Evolutionary conservation across 1,139 yeast genomes (phyloP), one percentile per base, ranked within the genome.

Genomic region (Debaryomyces nepalensis): DNA sequence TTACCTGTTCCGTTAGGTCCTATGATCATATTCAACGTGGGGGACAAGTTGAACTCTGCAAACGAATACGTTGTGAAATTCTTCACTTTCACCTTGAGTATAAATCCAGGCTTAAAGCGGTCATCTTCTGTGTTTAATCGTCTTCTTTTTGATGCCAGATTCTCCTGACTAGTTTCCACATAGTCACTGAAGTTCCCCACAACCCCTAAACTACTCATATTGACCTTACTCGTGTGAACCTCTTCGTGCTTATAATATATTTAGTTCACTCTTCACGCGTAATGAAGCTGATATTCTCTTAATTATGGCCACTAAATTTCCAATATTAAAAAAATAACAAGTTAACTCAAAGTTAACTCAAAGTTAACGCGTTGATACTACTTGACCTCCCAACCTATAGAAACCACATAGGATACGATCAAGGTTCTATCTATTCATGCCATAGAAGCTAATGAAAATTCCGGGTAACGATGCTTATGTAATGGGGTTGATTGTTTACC

Each of bases 1-100:
- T 95, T 95, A 5, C 99, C 99, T 0, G 97, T 82, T 29, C 99
- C 99, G 59, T 95, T 95, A 5, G 99, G 98, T 0, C 98, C 99
- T 42, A 93, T 87, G 45, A 95, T 87, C 88, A 95, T 82, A 60
- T 95, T 95, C 58, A 95, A 71, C 2, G 84, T 75, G 0, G 98
- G 97, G 0, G 95, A 87, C 40, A 91, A 74, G 33, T 74, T 71
- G 61, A 89, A 91, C 58, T 87, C 93, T 0, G 93, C 87, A 43
- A 79, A 70, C 2, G 82, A 66, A 58, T 91, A 91, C 0, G 97
- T 89, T 55, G 95, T 90, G 68, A 91, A 91, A 62, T 91, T 87
- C 46, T 64, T 66, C 45, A 90, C 77, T 43, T 72, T 75, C 22
- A 90, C 82, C 33, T 79, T 73, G n/a, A 85, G 62, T 38, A 91